Evolutionary conservation across 257 asterid species (phyloP).

Genomic region (Scutellaria barbata): DNA sequence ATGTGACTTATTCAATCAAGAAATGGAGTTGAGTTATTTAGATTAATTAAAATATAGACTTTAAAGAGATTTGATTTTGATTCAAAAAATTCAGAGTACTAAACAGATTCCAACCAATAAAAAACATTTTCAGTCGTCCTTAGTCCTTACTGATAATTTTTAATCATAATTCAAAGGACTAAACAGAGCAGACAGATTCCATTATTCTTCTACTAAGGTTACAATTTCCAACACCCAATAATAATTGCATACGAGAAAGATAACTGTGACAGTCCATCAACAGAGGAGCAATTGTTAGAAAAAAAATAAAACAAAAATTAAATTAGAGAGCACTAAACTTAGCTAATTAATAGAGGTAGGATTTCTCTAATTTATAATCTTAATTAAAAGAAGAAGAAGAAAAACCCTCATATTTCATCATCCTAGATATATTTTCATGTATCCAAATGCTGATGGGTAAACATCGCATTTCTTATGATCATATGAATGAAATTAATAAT

Average conservation of each 20-base stretch:
- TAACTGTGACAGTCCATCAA: conserved; percentile 11
- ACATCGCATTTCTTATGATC: too few relatives aligned
- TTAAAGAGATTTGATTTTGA: too few relatives aligned
- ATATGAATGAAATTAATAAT: too few relatives aligned
- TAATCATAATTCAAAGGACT: neutral
- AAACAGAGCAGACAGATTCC: conserved; percentile 20
- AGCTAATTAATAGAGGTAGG: too few relatives aligned
- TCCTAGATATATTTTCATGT: too few relatives aligned
- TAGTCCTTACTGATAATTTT: neutral
- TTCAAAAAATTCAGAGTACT: neutral
- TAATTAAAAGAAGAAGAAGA: too few relatives aligned
- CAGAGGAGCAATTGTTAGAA: conserved; percentile 7
- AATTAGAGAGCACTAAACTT: neutral
- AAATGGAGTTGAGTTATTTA: too few relatives aligned
- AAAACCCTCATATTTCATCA: too few relatives aligned
- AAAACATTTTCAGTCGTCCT: neutral
- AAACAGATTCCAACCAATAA: neutral
- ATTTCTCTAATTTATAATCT: too few relatives aligned
- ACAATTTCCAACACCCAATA: conserved; percentile 27
- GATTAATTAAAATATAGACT: too few relatives aligned
- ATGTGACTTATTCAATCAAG: too few relatives aligned
- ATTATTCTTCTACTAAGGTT: conserved; percentile 20
- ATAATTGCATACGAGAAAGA: conserved; percentile 11
- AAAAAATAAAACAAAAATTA: neutral
- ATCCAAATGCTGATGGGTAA: too few relatives aligned